These are phyloP conservation scores for Ophiostoma triangulosporum DNA, from an alignment of 2,329 filamentous ascomycete species.

Conservation along the genomic window DNA sequence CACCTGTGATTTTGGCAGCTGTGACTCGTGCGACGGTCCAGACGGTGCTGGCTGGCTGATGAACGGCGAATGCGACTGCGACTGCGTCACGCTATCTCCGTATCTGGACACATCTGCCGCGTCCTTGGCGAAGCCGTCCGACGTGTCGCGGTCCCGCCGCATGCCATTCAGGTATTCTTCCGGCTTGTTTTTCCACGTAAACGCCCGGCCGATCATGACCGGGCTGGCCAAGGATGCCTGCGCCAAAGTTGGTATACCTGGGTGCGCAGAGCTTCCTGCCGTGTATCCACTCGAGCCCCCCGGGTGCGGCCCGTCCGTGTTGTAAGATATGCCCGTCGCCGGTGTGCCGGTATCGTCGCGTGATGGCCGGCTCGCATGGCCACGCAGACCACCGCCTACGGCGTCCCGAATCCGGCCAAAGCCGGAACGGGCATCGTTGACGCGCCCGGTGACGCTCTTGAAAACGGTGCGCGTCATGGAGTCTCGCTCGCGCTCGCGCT, in stretches of 20 bases:
- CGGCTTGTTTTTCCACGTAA: slow-evolving; percentile 52
- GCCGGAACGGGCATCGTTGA: slow-evolving; percentile 69
- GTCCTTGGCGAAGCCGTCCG: background rate
- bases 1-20: background rate
- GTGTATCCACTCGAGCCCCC: slow-evolving; percentile 2
- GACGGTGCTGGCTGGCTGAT: background rate
- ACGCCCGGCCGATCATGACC: slow-evolving; percentile 33
- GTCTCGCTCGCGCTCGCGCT: slow-evolving; percentile 20
- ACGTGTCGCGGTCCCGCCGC: slow-evolving; percentile 13
- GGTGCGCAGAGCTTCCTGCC: slow-evolving; percentile 11
- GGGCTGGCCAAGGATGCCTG: slow-evolving; percentile 28
- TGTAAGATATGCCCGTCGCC: background rate
- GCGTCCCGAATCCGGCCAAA: slow-evolving; percentile 77
- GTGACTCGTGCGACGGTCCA: background rate
- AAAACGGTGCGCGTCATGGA: slow-evolving; percentile 48
- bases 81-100: background rate
- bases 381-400: slow-evolving; percentile 48
- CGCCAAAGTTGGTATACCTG: slow-evolving; percentile 24
- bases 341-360: slow-evolving; percentile 35
- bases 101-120: background rate
- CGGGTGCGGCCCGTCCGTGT: background rate
- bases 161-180: slow-evolving; percentile 40
- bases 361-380: slow-evolving; percentile 40
- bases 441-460: slow-evolving; percentile 66
- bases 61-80: background rate